A percentile compares a stretch with the other conserved stretches of the same genome.
Conservation (phyloP, 768 basidiomycete species). For the Rhizopogon sp. region DNA sequence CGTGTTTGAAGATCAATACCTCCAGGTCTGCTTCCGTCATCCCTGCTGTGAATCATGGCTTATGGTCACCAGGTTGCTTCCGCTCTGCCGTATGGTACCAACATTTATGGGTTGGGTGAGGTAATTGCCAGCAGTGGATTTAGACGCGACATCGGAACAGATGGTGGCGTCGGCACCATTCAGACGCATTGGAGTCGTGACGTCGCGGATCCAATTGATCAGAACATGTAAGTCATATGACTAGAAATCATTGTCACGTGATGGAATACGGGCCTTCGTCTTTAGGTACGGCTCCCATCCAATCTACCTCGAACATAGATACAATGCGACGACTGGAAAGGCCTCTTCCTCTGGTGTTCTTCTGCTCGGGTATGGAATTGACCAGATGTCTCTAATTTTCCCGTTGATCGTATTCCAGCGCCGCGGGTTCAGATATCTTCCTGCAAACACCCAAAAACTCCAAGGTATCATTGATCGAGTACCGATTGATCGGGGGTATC, state of each 20-base stretch:
- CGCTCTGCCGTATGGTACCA: conserved; percentile 58
- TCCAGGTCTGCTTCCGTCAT: conserved; percentile 42
- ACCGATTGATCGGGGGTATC: conserved; percentile 69
- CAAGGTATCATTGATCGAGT: conserved; percentile 60
- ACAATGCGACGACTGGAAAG: conserved; percentile 40
- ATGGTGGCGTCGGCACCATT: conserved; percentile 48
- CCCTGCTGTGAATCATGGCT: not conserved
- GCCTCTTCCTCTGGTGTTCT: conserved; percentile 75
- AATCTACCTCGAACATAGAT: conserved; percentile 72
- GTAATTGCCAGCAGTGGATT: conserved; percentile 66
- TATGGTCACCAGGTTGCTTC: conserved; percentile 47
- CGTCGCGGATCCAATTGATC: conserved; percentile 54
- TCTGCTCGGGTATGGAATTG: conserved; percentile 47
- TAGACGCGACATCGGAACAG: conserved; percentile 50
- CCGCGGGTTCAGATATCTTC: conserved; percentile 68
- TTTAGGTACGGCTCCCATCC: conserved; percentile 68
- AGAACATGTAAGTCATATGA: conserved; percentile 49
- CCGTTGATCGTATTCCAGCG: conserved; percentile 29
- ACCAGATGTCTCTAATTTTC: not conserved
- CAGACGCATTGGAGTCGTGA: conserved; percentile 70
- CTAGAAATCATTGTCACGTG: not conserved
- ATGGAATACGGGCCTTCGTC: not conserved
- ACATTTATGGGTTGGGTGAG: conserved; percentile 79
- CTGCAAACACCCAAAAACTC: conserved; percentile 55
- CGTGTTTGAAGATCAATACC: conserved; percentile 77